Evolutionary conservation across 2,329 filamentous ascomycete genomes (phyloP).

Genomic region (Orbilia javanica): DNA sequence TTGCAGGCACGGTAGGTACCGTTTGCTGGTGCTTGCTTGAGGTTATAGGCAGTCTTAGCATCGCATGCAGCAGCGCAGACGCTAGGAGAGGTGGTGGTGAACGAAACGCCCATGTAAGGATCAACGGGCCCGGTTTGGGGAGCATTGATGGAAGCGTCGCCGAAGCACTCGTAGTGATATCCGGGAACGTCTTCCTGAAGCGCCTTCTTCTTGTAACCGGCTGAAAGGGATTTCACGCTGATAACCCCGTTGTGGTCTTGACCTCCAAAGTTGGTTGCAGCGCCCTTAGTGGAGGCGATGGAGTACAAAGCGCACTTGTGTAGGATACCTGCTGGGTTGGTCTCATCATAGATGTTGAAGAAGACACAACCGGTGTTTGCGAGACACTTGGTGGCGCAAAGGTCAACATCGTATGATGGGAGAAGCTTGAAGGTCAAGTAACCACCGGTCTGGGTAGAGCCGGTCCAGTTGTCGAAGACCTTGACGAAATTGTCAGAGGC

Average conservation of each 20-base stretch:
- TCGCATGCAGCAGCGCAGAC: conserved; percentile 24
- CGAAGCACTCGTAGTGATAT: conserved; percentile 24
- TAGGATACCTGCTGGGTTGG: conserved; percentile 5
- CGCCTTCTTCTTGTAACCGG: conserved; percentile 24
- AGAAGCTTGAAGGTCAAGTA: conserved; percentile 25
- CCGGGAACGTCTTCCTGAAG: conserved; percentile 27
- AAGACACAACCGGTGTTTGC: conserved; percentile 23
- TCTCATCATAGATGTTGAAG: conserved; percentile 39
- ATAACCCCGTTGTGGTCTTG: conserved; percentile 10
- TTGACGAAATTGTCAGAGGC: conserved; percentile 32
- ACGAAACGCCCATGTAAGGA: conserved; percentile 32
- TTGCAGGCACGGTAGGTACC: conserved; percentile 28
- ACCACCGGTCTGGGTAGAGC: conserved; percentile 21
- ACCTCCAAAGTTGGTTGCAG: conserved; percentile 15
- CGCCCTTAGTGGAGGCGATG: conserved; percentile 14
- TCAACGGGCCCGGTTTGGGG: not conserved
- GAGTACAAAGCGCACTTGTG: conserved; percentile 38
- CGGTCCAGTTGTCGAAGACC: conserved; percentile 28
- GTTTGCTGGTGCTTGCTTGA: not conserved
- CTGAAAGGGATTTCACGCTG: conserved; percentile 16
- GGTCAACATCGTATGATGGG: conserved; percentile 15
- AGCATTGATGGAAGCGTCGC: conserved; percentile 18
- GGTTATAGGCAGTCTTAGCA: conserved; percentile 14
- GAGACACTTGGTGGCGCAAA: conserved; percentile 29
- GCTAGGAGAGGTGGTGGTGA: conserved; percentile 7